Evolutionary conservation across 495 filamentous ascomycete species (phyloP).

Genomic region (Penicillium salamii): DNA sequence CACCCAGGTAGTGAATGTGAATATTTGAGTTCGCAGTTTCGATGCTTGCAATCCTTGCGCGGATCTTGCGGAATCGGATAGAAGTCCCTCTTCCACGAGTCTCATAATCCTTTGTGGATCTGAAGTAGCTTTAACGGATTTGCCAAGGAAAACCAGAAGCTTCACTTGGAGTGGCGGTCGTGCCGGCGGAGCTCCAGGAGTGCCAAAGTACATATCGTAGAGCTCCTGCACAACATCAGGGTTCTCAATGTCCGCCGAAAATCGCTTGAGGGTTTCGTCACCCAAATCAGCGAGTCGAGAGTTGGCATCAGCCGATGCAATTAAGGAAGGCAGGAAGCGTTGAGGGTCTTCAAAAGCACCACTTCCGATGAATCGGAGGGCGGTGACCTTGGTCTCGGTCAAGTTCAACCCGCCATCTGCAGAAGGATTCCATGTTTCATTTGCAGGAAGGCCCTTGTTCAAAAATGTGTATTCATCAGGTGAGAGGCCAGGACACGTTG

Average conservation of each 20-base stretch:
- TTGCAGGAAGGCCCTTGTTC: slow-evolving; percentile 50
- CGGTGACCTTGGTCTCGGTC: slow-evolving; percentile 62
- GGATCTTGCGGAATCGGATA: slow-evolving; percentile 44
- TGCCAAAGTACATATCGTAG: slow-evolving; percentile 67
- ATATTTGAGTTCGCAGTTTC: slow-evolving; percentile 78
- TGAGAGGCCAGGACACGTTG: slow-evolving; percentile 66
- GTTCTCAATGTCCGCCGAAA: slow-evolving; percentile 65
- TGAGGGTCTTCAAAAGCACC: slow-evolving; percentile 80
- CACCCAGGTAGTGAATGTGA: slow-evolving; percentile 85
- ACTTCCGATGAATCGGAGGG: slow-evolving; percentile 69
- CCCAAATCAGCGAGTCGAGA: slow-evolving; percentile 75
- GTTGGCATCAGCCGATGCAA: slow-evolving; percentile 78
- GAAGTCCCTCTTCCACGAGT: slow-evolving; percentile 66
- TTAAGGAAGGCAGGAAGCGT: slow-evolving; percentile 77
- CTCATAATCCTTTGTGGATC: slow-evolving; percentile 62
- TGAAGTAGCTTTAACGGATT: slow-evolving; percentile 65
- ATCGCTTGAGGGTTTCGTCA: slow-evolving; percentile 81
- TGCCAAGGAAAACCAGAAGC: slow-evolving; percentile 70
- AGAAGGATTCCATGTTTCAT: slow-evolving; percentile 66
- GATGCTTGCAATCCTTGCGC: slow-evolving; percentile 64
- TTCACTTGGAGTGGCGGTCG: slow-evolving; percentile 70
- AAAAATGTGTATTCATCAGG: slow-evolving; percentile 73
- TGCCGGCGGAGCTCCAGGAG: slow-evolving; percentile 48
- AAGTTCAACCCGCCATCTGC: slow-evolving; percentile 61
- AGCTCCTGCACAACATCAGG: slow-evolving; percentile 57